These are phyloP conservation scores for Coelastrella sp. DNA, from an alignment of 139 green algal genomes.

Conservation along the genomic window DNA sequence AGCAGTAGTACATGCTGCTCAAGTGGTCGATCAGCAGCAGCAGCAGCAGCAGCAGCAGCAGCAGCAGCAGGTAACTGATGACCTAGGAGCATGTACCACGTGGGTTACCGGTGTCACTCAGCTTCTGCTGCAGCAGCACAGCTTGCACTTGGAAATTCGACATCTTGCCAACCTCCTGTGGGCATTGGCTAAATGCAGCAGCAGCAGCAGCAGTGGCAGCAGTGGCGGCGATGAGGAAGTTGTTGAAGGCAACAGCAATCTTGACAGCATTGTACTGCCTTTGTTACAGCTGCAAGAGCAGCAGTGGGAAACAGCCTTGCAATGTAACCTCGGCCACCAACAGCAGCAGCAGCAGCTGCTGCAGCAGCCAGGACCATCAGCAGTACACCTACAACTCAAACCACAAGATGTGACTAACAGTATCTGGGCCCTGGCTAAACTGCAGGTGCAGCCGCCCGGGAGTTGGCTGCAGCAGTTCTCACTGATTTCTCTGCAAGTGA, in stretches of 20 bases:
- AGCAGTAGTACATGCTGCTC: constrained; percentile 20
- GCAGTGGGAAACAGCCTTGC: neutral
- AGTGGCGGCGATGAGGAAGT: neutral
- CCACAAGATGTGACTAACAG: constrained; percentile 57
- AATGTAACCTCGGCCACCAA: neutral
- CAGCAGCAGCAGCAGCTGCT: constrained; percentile 16
- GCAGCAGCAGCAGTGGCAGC: constrained; percentile 25
- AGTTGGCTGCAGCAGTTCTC: constrained; percentile 36
- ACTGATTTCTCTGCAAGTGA: constrained; percentile 33
- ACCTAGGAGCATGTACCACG: neutral
- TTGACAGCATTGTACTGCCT: neutral
- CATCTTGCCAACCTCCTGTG: constrained; percentile 42
- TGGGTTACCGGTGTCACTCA: neutral
- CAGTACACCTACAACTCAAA: neutral
- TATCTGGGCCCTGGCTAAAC: constrained; percentile 52
- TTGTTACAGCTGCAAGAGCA: neutral
- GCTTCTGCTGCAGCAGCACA: constrained; percentile 26
- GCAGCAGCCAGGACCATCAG: constrained; percentile 6
- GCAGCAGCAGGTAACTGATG: neutral
- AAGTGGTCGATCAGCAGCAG: constrained; percentile 4
- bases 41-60: constrained; percentile 30
- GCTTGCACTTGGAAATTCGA: neutral
- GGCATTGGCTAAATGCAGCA: constrained; percentile 18
- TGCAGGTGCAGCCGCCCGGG: constrained; percentile 21
- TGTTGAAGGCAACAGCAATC: no score